Evolutionary conservation across 2,329 filamentous ascomycete genomes (phyloP), one percentile per base, ranked within the genome.

Genomic region (Pseudogymnoascus sp.): DNA sequence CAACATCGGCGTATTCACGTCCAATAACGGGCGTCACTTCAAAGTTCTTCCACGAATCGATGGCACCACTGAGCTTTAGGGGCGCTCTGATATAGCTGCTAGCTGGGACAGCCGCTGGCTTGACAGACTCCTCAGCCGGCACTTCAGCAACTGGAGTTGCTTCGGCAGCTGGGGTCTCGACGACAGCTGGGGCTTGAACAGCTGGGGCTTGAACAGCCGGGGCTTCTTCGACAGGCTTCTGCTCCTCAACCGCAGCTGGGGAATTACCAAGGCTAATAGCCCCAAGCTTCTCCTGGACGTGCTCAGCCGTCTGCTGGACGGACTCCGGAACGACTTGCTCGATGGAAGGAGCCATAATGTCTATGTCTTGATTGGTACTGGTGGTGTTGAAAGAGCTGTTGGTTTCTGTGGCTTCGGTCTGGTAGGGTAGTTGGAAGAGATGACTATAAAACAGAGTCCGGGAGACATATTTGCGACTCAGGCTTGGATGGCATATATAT

Each of bases 11-110:
- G 64, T 78, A 80, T 65, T 81, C 79, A 11, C 75, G 74, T 2
- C 79, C 79, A 59, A 80, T 80, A 33, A 76, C 71, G 3, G 79
- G 78, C 1, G 79, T 81, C 4, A 77, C 71, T 56, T 80, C 78
- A 35, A 73, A 72, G 33, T 63, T 67, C 63, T 72, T 65, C 24
- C 71, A 72, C 14, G 67, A 44, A 26, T 73, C 68, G 0, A 73
- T 63, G 37, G 66, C 67, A 29, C 71, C 71, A 29, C 64, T 67
- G 14, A 71, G 66, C 44, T 69, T 70, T 14, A 73, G 65, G 24
- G 71, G 70, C n/a, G 70, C 67, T 59, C 66, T 67, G 50, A 67
- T 66, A n/a, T 64, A 63, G 21, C 24, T 47, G 29, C 65, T 33
- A 33, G 47, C 11, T 8, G 60, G n/a, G n/a, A 56, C 50, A 40